Conservation (phyloP, 352 stramenopile species). For the Globisporangium iwayamae region DNA sequence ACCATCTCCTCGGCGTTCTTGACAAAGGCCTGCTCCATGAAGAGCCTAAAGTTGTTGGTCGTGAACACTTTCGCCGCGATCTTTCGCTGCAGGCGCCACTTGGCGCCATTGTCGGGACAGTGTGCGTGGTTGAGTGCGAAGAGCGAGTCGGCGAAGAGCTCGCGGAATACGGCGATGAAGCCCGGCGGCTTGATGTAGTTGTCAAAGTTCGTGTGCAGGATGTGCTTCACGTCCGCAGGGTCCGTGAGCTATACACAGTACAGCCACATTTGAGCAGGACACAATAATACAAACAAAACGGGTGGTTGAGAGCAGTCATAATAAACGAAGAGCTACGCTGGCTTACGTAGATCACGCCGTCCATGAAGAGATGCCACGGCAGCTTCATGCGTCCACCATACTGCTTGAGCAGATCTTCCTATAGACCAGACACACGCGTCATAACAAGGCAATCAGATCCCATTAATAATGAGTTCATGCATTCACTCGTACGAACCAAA, state of each 20-base stretch:
- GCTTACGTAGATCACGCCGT: constrained; percentile 49
- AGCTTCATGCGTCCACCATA: constrained; percentile 56
- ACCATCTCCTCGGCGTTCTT: constrained; percentile 34
- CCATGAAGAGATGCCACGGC: constrained; percentile 63
- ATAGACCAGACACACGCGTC: neutral
- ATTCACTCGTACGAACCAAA: constrained; percentile 16
- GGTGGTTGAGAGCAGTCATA: neutral
- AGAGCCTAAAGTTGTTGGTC: constrained; percentile 49
- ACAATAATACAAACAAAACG: too few relatives aligned
- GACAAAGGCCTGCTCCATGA: constrained; percentile 41
- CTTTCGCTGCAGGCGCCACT: constrained; percentile 74
- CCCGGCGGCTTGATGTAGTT: constrained; percentile 71
- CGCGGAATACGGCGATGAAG: constrained; percentile 56
- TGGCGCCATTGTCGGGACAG: constrained; percentile 41
- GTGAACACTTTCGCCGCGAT: constrained; percentile 86
- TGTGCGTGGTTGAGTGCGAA: constrained; percentile 61
- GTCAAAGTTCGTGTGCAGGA: constrained; percentile 52
- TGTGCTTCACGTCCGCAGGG: constrained; percentile 53
- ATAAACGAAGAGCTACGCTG: neutral
- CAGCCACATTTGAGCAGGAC: too few relatives aligned
- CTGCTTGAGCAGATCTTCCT: constrained; percentile 38
- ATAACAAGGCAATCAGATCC: neutral
- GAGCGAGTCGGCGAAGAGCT: constrained; percentile 63
- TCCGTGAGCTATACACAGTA: constrained; percentile 29
- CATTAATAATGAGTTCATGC: neutral